phyloP scores from a whole-genome alignment of 2,329 filamentous ascomycete genomes.

The Waltergamsia citrina region DNA sequence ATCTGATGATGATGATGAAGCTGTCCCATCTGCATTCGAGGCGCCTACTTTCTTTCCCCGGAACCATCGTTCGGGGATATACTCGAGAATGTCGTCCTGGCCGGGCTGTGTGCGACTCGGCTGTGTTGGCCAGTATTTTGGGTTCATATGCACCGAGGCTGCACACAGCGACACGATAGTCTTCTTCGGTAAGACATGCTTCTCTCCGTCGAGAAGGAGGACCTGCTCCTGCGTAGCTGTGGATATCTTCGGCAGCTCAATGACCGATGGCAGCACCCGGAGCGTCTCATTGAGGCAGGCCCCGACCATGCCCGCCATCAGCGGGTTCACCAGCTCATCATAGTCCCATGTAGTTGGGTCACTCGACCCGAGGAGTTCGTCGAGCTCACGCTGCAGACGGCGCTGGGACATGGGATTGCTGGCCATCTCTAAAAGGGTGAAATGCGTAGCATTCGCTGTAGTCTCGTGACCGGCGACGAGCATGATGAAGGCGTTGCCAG shows the following conservation, averaged over 20 bases:
- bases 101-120: conserved; percentile 31
- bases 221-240: conserved; percentile 38
- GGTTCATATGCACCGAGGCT: conserved; percentile 54
- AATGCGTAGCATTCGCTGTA: conserved; percentile 67
- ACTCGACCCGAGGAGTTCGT: conserved; percentile 49
- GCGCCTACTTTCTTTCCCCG: conserved; percentile 18
- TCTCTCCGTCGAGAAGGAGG: conserved; percentile 48
- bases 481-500: conserved; percentile 63
- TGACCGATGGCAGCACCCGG: conserved; percentile 61
- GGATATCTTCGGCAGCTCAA: conserved; percentile 62
- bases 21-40: too few relatives aligned
- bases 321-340: conserved; percentile 52
- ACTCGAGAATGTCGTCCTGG: conserved; percentile 54
- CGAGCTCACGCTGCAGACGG: conserved; percentile 58
- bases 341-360: conserved; percentile 61
- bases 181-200: conserved; percentile 46
- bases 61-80: conserved; percentile 67
- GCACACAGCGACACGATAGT: conserved; percentile 46
- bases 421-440: conserved; percentile 59
- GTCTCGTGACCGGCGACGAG: conserved; percentile 73
- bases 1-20: too few relatives aligned
- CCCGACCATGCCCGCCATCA: conserved; percentile 62
- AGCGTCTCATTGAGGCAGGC: conserved; percentile 73
- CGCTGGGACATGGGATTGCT: conserved; percentile 54
- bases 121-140: conserved; percentile 59